Evolutionary conservation across 139 green algal species (phyloP).

Genomic region (Pseudopediastrum boryanum): DNA sequence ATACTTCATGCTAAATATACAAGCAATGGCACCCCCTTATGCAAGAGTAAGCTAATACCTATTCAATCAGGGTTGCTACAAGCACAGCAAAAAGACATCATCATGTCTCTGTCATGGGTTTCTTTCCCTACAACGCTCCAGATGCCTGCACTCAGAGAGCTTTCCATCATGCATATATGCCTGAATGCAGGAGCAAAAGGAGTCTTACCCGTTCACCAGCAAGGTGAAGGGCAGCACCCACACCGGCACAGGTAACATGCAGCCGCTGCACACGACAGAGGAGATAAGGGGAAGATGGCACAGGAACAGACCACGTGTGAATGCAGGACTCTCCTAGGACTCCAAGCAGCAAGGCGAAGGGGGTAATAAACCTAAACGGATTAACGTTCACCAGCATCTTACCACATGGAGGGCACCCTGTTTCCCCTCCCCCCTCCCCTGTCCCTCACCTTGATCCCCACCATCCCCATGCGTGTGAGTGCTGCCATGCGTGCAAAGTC

Average conservation of each 20-base stretch:
- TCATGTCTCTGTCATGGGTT: too few relatives aligned
- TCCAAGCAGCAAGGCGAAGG: background rate
- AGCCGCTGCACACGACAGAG: background rate
- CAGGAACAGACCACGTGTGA: background rate
- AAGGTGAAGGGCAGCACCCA: too few relatives aligned
- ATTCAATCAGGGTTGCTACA: too few relatives aligned
- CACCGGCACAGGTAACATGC: background rate
- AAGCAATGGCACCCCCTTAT: too few relatives aligned
- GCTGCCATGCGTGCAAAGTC: conserved; percentile 22
- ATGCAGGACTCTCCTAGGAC: background rate
- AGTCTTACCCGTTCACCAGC: too few relatives aligned
- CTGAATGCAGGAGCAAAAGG: too few relatives aligned
- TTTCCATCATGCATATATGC: too few relatives aligned
- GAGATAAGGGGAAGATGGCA: background rate
- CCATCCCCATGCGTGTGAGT: conserved; percentile 18
- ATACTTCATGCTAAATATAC: too few relatives aligned
- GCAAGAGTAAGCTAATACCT: too few relatives aligned
- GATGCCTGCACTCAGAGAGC: too few relatives aligned
- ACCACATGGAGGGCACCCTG: background rate
- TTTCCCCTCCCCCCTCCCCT: background rate
- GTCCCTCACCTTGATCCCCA: conserved; percentile 29
- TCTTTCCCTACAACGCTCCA: too few relatives aligned
- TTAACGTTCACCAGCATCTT: background rate
- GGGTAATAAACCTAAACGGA: background rate
- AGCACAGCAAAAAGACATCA: too few relatives aligned